Percentiles rank a stretch among this genome's conserved stretches.
Evolutionary conservation across 2,329 filamentous ascomycete species (phyloP).

Genomic region (Cytospora piceicola): DNA sequence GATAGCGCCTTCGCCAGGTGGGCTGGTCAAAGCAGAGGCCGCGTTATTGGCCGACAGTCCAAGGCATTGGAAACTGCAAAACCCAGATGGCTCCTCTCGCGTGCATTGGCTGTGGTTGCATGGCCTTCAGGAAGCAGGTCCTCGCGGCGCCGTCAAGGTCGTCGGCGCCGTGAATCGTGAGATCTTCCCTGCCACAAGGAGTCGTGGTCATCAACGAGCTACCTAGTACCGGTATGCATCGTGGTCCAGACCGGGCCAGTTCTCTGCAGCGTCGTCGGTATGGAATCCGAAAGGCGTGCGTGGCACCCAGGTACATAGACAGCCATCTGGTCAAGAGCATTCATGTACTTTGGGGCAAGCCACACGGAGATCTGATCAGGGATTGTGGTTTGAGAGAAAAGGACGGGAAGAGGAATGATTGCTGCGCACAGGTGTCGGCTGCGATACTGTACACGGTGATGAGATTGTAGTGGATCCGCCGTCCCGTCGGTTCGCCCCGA

Average conservation of each 20-base stretch:
- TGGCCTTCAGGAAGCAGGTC: slow-evolving; percentile 13
- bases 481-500: slow-evolving; percentile 30
- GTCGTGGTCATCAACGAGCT: slow-evolving; percentile 3
- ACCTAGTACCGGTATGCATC: neutral
- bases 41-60: slow-evolving; percentile 15
- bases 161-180: slow-evolving; percentile 7
- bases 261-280: neutral
- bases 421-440: slow-evolving; percentile 24
- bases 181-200: neutral
- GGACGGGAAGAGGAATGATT: slow-evolving; percentile 3
- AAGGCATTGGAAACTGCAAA: slow-evolving; percentile 26
- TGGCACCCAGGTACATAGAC: neutral
- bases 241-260: neutral
- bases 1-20: slow-evolving; percentile 17
- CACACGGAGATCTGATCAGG: neutral
- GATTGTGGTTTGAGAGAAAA: neutral
- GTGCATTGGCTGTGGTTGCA: slow-evolving; percentile 23
- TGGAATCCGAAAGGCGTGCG: neutral
- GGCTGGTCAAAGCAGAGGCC: slow-evolving; percentile 14
- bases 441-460: slow-evolving; percentile 10
- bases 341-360: neutral
- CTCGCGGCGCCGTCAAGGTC: slow-evolving; percentile 8
- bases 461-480: slow-evolving; percentile 24
- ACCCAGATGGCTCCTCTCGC: slow-evolving; percentile 20
- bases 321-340: neutral